Evolutionary conservation across 495 filamentous ascomycete genomes (phyloP).

Genomic region (Tuber borchii): DNA sequence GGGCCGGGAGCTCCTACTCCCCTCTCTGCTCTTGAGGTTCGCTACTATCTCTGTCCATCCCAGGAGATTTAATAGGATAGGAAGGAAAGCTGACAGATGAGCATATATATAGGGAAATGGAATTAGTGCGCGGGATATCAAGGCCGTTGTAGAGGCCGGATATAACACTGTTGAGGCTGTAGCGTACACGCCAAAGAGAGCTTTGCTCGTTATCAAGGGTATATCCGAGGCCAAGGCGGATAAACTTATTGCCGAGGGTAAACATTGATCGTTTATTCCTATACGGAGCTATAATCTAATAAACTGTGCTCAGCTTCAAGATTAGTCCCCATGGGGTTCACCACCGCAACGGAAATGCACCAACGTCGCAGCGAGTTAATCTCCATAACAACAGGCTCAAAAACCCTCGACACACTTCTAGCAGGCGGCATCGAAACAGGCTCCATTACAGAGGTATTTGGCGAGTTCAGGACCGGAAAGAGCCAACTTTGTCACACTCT

Average conservation of each 20-base stretch:
- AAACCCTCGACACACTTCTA: conserved; percentile 89
- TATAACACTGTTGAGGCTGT: conserved; percentile 92
- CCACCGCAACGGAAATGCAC: conserved; percentile 99
- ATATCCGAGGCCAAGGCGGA: conserved; percentile 93
- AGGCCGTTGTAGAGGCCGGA: conserved; percentile 82
- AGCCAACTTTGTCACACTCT: conserved; percentile 97
- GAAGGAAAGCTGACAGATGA: background rate
- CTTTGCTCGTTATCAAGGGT: conserved; percentile 89
- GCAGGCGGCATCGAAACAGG: conserved; percentile 94
- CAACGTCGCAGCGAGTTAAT: conserved; percentile 91
- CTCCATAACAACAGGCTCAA: conserved; percentile 94
- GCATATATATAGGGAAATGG: conserved; percentile 58
- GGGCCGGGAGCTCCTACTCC: conserved; percentile 93
- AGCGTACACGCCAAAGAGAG: conserved; percentile 83
- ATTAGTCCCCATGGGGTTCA: conserved; percentile 96
- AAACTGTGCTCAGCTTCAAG: conserved; percentile 62
- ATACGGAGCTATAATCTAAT: conserved; percentile 15
- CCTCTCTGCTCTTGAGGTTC: conserved; percentile 79
- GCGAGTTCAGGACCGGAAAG: conserved; percentile 96
- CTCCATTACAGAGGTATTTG: conserved; percentile 97
- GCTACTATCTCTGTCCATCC: conserved; percentile 16
- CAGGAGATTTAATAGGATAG: background rate
- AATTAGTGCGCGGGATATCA: conserved; percentile 87
- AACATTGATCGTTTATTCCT: conserved; percentile 16
- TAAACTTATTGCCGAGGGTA: conserved; percentile 89